Percentiles rank a stretch among this genome's conserved stretches.
Conservation (phyloP, 2,329 filamentous ascomycete species). For the Paradendryphiella salina region DNA sequence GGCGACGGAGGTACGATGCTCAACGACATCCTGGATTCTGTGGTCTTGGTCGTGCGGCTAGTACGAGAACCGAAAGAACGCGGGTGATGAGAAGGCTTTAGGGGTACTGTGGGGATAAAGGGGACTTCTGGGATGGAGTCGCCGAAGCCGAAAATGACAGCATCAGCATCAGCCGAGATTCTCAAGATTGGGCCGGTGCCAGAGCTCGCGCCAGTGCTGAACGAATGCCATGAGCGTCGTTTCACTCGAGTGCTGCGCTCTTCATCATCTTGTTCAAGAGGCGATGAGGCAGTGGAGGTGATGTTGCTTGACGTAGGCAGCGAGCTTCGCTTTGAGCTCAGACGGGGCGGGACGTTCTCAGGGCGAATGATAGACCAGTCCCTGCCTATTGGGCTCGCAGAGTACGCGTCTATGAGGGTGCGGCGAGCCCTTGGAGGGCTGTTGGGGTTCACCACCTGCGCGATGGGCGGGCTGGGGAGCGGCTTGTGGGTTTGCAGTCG, state of each 20-base stretch:
- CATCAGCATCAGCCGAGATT: slow-evolving; percentile 34
- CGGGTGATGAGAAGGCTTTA: background rate
- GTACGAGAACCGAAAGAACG: slow-evolving; percentile 16
- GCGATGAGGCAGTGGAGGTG: background rate
- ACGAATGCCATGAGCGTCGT: slow-evolving; percentile 25
- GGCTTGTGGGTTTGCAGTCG: slow-evolving; percentile 41
- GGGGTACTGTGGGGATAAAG: slow-evolving; percentile 1
- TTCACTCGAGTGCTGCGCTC: slow-evolving; percentile 21
- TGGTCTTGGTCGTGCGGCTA: slow-evolving; percentile 14
- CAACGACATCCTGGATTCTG: slow-evolving; percentile 10
- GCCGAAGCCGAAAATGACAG: slow-evolving; percentile 21
- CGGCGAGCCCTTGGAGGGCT: slow-evolving; percentile 45
- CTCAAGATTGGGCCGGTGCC: slow-evolving; percentile 26
- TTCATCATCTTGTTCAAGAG: slow-evolving; percentile 10
- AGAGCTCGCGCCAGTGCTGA: slow-evolving; percentile 9
- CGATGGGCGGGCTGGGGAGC: slow-evolving; percentile 47
- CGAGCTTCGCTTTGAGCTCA: slow-evolving; percentile 24
- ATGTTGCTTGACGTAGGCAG: slow-evolving; percentile 3
- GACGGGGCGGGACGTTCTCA: slow-evolving; percentile 26
- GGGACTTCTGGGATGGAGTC: slow-evolving; percentile 15
- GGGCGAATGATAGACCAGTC: slow-evolving; percentile 39
- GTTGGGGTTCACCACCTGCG: slow-evolving; percentile 32
- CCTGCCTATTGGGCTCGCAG: slow-evolving; percentile 33
- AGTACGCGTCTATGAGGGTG: slow-evolving; percentile 48
- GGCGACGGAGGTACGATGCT: slow-evolving; percentile 9